Conservation (phyloP, 2,329 filamentous ascomycete genomes). For the Exserohilum turcica region DNA sequence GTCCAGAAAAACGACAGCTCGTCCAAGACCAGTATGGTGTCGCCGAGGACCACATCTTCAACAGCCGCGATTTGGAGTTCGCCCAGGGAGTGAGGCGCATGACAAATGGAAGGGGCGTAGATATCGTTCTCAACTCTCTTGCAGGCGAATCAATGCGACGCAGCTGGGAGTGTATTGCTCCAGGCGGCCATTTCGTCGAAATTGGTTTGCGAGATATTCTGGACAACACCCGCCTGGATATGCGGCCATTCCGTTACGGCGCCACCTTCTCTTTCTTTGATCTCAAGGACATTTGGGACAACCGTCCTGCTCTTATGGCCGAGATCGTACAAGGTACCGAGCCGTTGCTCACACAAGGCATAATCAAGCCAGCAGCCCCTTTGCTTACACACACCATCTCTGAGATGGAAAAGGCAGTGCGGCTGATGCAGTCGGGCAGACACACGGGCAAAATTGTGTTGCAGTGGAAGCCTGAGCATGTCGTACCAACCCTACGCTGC, state of each 20-base stretch:
- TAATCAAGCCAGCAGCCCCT: background rate
- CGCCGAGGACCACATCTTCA: constrained; percentile 34
- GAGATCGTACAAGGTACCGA: background rate
- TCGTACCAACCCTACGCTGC: too few species aligned
- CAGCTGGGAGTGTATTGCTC: constrained; percentile 33
- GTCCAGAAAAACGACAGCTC: constrained; percentile 9
- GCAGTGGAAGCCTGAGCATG: too few species aligned
- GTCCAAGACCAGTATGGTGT: constrained; percentile 17
- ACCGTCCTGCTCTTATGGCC: background rate
- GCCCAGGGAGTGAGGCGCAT: constrained; percentile 6
- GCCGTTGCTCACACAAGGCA: background rate
- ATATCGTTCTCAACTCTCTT: constrained; percentile 39
- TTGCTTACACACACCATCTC: background rate
- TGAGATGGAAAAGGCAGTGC: background rate
- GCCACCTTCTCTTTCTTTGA: background rate
- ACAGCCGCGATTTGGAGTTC: background rate
- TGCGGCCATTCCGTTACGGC: background rate
- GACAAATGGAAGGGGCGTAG: constrained; percentile 34
- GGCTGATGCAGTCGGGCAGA: background rate
- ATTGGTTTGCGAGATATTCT: constrained; percentile 7
- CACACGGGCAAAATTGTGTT: background rate
- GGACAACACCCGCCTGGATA: background rate
- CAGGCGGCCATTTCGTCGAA: constrained; percentile 37
- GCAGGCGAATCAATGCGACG: constrained; percentile 23
- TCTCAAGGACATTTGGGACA: background rate